Evolutionary conservation across 495 filamentous ascomycete genomes (phyloP).

Genomic region (Neurospora sp.): DNA sequence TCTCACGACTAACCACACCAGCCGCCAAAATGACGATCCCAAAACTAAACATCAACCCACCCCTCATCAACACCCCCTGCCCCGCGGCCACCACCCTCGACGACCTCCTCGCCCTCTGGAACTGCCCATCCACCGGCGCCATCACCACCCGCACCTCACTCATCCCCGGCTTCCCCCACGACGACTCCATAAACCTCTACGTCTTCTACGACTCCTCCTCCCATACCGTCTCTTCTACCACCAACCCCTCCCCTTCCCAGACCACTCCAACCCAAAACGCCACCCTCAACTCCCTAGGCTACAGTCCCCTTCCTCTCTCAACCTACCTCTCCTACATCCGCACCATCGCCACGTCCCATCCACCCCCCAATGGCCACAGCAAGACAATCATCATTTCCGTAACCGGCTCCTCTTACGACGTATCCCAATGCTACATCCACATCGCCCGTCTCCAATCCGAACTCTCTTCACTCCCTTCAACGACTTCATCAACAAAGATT

Average conservation of each 20-base stretch:
- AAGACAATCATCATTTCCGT: slow-evolving; percentile 62
- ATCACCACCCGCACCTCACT: slow-evolving; percentile 60
- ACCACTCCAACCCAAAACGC: slow-evolving; percentile 19
- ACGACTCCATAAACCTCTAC: slow-evolving; percentile 51
- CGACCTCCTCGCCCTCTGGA: slow-evolving; percentile 46
- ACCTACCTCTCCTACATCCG: slow-evolving; percentile 56
- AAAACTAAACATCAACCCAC: slow-evolving; percentile 42
- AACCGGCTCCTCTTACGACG: slow-evolving; percentile 45
- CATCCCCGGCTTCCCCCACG: slow-evolving; percentile 47
- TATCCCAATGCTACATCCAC: slow-evolving; percentile 32
- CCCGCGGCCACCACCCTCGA: slow-evolving; percentile 56
- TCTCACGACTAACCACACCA: neutral
- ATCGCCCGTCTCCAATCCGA: slow-evolving; percentile 10
- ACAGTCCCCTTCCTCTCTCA: slow-evolving; percentile 54
- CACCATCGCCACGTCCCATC: slow-evolving; percentile 16
- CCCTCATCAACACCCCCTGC: slow-evolving; percentile 58
- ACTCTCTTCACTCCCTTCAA: neutral
- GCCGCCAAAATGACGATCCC: slow-evolving; percentile 7
- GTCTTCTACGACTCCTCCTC: slow-evolving; percentile 51
- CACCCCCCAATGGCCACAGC: slow-evolving; percentile 7
- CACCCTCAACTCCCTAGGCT: slow-evolving; percentile 61
- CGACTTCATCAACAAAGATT: slow-evolving; percentile 3
- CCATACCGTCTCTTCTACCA: neutral
- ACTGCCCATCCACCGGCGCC: slow-evolving; percentile 50
- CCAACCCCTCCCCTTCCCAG: neutral